Base-by-base conservation (phyloP, 768 basidiomycete species). In the Kwoniella bestiolae region DNA sequence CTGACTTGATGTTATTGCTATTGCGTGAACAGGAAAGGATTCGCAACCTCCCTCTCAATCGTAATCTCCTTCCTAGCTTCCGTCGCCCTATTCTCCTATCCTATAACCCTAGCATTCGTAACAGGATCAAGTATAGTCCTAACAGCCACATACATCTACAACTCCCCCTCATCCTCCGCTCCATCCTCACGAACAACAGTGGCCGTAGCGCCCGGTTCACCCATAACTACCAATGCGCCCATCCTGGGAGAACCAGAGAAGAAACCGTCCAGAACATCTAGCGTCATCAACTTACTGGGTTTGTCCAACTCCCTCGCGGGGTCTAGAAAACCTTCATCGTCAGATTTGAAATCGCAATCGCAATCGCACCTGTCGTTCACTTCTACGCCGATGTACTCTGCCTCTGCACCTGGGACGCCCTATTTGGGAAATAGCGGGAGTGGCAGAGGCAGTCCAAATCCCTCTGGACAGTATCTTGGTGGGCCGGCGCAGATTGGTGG, bases 41-140 rank as follows among this genome's bases (percentile, higher is more conserved):
- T 98, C 76, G 95, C 95, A 11, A 97, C 95, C 3, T 91, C 90
- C 68, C 84, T 98, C 67, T 91, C 90, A 82, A 97, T 97, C 80
- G 89, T 97, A 76, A 87, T 97, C 67, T 94, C 93, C 26, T 98
- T 96, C 86, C 84, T 94, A 61, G 93, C 91, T 2, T 93, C 91
- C 4, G 89, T 96, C 57, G 87, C 87, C 23, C 87, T 97, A 38
- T 97, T 98, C 85, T 84, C 90, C 79, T 93, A 94, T 84, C 86
- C 86, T 55, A 89, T 97, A 81, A 90, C 93, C 2, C 84, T 88
- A 65, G 88, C 91, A 0, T 98, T 98, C 79, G 81, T 94, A 69
- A 83, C 94, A 46, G 94, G 94, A 38, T 89, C 91, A 0, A 83
- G 85, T 35, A 85, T 91, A 71, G 95, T 97, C 51, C 86, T 97